phyloP scores from a whole-genome alignment of 202 grass and related monocot genomes.

The Setaria viridis region DNA sequence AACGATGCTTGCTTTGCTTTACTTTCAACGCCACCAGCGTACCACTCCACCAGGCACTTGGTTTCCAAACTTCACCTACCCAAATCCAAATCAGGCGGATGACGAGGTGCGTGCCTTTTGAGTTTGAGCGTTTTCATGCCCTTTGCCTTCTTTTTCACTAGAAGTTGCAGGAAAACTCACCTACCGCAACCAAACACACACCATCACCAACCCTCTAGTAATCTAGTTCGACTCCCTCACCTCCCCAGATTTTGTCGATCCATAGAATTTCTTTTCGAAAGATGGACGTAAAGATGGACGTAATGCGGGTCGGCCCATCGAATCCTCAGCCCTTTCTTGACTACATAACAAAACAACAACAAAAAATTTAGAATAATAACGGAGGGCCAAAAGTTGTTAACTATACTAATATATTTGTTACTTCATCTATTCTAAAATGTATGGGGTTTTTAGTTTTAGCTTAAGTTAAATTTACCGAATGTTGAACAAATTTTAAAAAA shows the following conservation, averaged over 20 bases:
- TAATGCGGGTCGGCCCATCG: too few species aligned
- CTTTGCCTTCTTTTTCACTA: neutral
- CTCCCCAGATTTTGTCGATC: neutral
- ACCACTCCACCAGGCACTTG: neutral
- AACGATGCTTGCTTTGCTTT: neutral
- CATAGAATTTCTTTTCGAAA: too few species aligned
- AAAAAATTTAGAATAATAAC: too few species aligned
- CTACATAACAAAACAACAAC: too few species aligned
- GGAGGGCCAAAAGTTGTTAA: too few species aligned
- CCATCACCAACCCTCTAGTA: neutral
- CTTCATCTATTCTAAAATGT: too few species aligned
- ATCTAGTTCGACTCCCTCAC: neutral
- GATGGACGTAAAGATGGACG: too few species aligned
- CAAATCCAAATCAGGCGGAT: neutral
- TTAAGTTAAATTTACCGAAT: too few species aligned
- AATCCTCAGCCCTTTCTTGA: too few species aligned
- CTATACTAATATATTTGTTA: too few species aligned
- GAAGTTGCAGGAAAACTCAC: slow-evolving; percentile 14
- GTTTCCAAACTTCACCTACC: slow-evolving; percentile 26
- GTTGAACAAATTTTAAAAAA: too few species aligned
- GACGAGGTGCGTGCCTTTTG: neutral
- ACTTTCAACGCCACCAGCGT: neutral
- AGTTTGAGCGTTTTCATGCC: neutral
- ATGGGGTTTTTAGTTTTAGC: too few species aligned
- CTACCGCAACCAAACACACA: neutral